These are phyloP conservation scores for Salix exigua DNA, from an alignment of 345 rosid genomes.

Conservation along the genomic window DNA sequence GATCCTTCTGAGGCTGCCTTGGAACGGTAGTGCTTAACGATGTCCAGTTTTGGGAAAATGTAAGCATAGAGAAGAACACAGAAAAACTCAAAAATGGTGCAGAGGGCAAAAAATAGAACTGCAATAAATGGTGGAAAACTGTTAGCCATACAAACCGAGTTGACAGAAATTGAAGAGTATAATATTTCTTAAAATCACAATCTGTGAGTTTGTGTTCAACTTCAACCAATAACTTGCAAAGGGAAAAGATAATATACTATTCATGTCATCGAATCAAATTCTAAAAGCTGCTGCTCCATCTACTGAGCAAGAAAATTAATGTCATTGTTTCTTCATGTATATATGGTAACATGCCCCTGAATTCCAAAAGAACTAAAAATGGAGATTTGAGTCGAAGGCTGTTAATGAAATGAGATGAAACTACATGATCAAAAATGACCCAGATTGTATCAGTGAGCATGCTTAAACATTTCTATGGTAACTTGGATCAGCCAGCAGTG, in stretches of 20 bases:
- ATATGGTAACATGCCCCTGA: no score
- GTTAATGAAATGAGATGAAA: no score
- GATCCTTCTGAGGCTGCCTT: slow-evolving; percentile 91
- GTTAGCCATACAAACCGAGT: background rate
- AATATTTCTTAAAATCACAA: background rate
- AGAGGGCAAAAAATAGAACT: slow-evolving; percentile 63
- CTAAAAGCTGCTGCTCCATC: no score
- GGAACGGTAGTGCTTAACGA: slow-evolving; percentile 71
- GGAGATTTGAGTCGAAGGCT: no score
- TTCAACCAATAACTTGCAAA: no score
- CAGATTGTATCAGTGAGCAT: no score
- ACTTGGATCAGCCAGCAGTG: background rate
- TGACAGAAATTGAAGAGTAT: background rate
- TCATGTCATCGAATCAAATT: no score
- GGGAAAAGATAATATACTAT: no score
- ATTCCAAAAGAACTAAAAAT: no score
- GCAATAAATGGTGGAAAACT: background rate
- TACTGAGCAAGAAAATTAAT: no score
- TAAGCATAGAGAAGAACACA: slow-evolving; percentile 62
- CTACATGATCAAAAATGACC: no score
- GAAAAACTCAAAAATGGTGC: slow-evolving; percentile 54
- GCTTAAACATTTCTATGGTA: background rate
- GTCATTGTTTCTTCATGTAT: no score
- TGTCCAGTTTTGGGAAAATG: slow-evolving; percentile 61
- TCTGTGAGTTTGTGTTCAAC: background rate